Conservation (phyloP, 306 rosid genomes). For the Prunus salicina region DNA sequence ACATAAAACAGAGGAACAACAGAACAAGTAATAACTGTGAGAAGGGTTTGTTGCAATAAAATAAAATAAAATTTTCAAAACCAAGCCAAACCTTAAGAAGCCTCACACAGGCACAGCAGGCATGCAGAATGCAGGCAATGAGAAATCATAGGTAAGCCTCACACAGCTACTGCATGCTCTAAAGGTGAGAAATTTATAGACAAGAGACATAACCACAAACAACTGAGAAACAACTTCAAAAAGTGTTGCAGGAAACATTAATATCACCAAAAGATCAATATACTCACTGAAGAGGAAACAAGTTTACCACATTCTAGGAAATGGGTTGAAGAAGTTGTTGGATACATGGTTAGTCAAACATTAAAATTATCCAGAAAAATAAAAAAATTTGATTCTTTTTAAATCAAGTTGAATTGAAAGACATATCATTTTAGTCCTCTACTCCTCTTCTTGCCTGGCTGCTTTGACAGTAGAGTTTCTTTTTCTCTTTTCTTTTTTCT, state of each 20-base stretch:
- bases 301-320: not conserved
- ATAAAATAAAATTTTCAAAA: too few species aligned
- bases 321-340: not conserved
- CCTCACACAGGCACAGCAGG: not conserved
- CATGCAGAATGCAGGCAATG: too few species aligned
- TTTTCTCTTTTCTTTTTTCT: too few species aligned
- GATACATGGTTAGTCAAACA: too few species aligned
- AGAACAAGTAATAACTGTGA: not conserved
- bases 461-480: not conserved
- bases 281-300: not conserved
- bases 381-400: too few species aligned
- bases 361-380: too few species aligned
- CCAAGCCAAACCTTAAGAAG: not conserved
- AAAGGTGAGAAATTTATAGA: not conserved
- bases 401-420: not conserved
- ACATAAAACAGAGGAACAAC: not conserved
- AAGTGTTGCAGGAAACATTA: not conserved
- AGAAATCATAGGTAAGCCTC: not conserved
- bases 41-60: not conserved
- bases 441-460: not conserved
- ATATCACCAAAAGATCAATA: not conserved
- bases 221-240: not conserved
- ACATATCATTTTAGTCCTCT: not conserved
- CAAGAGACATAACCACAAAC: not conserved
- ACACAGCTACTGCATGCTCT: not conserved